Percentiles rank a stretch among this genome's conserved stretches.
Conservation (phyloP, 805 yeast species). For the Cyberlindnera americana region DNA sequence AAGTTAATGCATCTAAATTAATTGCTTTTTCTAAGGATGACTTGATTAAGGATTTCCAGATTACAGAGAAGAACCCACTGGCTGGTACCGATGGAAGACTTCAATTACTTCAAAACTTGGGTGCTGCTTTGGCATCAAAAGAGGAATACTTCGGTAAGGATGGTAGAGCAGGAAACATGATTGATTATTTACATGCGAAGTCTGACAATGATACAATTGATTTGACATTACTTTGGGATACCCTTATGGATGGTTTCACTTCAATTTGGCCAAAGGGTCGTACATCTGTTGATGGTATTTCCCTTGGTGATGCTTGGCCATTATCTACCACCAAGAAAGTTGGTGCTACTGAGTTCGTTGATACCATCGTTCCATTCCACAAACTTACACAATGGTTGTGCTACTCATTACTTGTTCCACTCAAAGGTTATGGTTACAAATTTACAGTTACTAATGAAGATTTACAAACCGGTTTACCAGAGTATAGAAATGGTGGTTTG, state of each 20-base stretch:
- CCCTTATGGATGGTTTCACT: slow-evolving; percentile 51
- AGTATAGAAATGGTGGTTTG: slow-evolving; percentile 72
- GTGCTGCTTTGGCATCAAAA: slow-evolving; percentile 40
- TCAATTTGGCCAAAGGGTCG: slow-evolving; percentile 64
- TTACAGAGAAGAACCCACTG: slow-evolving; percentile 43
- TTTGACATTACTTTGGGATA: slow-evolving; percentile 48
- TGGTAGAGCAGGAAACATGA: slow-evolving; percentile 51
- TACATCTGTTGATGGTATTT: slow-evolving; percentile 43
- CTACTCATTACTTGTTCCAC: slow-evolving; percentile 54
- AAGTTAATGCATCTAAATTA: slow-evolving; percentile 44
- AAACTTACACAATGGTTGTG: slow-evolving; percentile 67
- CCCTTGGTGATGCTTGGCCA: slow-evolving; percentile 64
- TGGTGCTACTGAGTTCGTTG: slow-evolving; percentile 24
- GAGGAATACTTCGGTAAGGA: slow-evolving; percentile 42
- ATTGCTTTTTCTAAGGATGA: slow-evolving; percentile 32
- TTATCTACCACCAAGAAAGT: slow-evolving; percentile 33
- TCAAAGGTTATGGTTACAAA: slow-evolving; percentile 43
- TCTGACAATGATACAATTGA: slow-evolving; percentile 31
- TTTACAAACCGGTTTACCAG: slow-evolving; percentile 83
- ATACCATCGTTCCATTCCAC: slow-evolving; percentile 55
- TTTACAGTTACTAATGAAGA: slow-evolving; percentile 69
- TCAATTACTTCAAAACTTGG: slow-evolving; percentile 43
- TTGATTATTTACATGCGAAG: slow-evolving; percentile 41
- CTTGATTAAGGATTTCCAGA: slow-evolving; percentile 45
- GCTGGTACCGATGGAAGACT: slow-evolving; percentile 55